These are phyloP conservation scores for Salix udensis DNA, from an alignment of 345 rosid species.

Conservation along the genomic window DNA sequence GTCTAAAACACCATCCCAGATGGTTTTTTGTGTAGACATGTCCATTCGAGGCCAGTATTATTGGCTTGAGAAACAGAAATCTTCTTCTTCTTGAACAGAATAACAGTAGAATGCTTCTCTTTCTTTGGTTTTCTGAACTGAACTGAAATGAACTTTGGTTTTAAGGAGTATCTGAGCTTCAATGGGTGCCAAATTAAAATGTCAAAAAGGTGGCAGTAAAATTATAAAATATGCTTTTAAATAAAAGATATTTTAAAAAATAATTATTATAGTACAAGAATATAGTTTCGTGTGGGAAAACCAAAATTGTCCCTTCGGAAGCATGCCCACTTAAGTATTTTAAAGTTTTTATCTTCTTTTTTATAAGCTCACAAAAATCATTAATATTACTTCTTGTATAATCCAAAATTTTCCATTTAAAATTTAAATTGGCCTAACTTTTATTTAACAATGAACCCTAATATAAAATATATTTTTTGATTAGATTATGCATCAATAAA, in stretches of 20 bases:
- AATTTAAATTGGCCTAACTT: too few relatives aligned
- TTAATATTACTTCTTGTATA: too few relatives aligned
- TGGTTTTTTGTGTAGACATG: neutral
- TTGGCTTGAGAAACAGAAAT: neutral
- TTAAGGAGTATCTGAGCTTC: neutral
- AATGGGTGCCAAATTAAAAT: neutral
- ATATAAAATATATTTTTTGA: too few relatives aligned
- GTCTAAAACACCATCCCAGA: constrained; percentile 35
- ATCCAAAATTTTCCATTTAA: too few relatives aligned
- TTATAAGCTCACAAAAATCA: too few relatives aligned
- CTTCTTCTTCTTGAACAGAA: neutral
- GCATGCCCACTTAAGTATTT: neutral
- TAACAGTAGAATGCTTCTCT: too few relatives aligned
- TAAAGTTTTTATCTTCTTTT: too few relatives aligned
- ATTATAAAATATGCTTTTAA: neutral
- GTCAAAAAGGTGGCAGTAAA: neutral
- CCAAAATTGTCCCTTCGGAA: neutral
- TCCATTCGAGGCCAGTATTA: constrained; percentile 2
- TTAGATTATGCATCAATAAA: too few relatives aligned
- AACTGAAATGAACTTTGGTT: constrained; percentile 7
- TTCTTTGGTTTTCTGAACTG: neutral
- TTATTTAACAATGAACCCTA: too few relatives aligned
- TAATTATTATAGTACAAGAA: neutral
- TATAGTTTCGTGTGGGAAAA: neutral
- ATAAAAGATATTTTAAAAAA: too few relatives aligned